Percentiles rank a stretch among this genome's conserved stretches.
Evolutionary conservation across 2,329 filamentous ascomycete genomes (phyloP).

Genomic region (Diplodia seriata): DNA sequence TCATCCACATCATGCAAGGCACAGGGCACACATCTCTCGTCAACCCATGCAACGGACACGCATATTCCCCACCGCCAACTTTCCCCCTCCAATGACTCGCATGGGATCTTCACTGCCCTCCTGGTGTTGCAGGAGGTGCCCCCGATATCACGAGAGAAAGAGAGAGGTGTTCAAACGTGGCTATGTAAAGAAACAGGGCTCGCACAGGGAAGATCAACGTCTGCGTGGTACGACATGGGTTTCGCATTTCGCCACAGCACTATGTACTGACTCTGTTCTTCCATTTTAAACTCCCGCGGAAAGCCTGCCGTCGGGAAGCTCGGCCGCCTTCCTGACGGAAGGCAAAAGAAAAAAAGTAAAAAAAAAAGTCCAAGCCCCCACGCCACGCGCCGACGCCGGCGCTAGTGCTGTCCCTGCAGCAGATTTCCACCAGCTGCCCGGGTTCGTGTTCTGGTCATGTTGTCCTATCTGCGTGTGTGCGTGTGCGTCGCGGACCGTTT

Average conservation of each 20-base stretch:
- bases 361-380: neutral
- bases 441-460: too few species aligned
- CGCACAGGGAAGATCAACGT: neutral
- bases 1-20: slow-evolving; percentile 17
- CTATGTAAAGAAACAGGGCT: neutral
- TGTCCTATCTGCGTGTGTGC: too few species aligned
- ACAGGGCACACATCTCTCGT: slow-evolving; percentile 3
- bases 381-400: neutral
- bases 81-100: slow-evolving; percentile 1
- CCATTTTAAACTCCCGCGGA: too few species aligned
- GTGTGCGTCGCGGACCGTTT: neutral
- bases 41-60: neutral
- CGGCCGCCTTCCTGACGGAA: neutral
- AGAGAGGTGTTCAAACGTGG: neutral
- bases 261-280: too few species aligned
- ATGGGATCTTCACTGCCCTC: neutral
- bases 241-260: neutral
- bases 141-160: neutral
- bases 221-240: too few species aligned
- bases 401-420: neutral
- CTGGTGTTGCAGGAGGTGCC: neutral
- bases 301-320: neutral
- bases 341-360: neutral
- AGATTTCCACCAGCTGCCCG: neutral
- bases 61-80: slow-evolving; percentile 10